Conservation (phyloP, 1,284 basidiomycete genomes). For the Pyrrhoderma lamaoense region DNA sequence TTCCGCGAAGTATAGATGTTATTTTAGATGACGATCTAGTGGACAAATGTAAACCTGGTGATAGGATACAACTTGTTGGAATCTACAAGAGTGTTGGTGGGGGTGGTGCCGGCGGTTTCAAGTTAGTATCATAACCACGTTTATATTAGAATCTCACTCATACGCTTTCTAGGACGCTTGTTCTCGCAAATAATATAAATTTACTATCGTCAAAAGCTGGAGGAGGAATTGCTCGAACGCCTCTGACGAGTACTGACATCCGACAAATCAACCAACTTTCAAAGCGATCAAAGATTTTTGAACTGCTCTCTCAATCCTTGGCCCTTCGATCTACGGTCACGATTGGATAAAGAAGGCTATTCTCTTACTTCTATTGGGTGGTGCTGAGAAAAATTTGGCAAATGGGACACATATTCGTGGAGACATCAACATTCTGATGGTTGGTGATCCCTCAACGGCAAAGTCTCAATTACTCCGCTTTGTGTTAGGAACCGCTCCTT, state of each 20-base stretch:
- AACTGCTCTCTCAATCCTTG: constrained; percentile 87
- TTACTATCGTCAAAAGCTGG: constrained; percentile 95
- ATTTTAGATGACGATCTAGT: constrained; percentile 97
- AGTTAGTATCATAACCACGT: constrained; percentile 49
- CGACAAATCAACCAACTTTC: constrained; percentile 94
- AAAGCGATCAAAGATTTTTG: constrained; percentile 82
- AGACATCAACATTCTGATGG: constrained; percentile 99
- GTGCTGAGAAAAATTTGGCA: constrained; percentile 94
- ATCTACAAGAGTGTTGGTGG: constrained; percentile 93
- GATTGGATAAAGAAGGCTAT: constrained; percentile 96
- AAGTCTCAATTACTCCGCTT: constrained; percentile 97
- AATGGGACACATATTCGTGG: constrained; percentile 99
- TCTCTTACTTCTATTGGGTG: constrained; percentile 87
- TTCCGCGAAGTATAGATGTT: constrained; percentile 93
- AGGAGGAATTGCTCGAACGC: constrained; percentile 91
- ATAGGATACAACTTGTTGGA: constrained; percentile 95
- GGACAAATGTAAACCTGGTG: constrained; percentile 96
- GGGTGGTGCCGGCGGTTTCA: constrained; percentile 83
- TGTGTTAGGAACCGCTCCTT: constrained; percentile 91
- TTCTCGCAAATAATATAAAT: constrained; percentile 94
- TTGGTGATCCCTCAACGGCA: constrained; percentile 96
- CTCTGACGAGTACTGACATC: constrained; percentile 91
- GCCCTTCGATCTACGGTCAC: constrained; percentile 96
- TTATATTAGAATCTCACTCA: constrained; percentile 9
- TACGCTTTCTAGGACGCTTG: constrained; percentile 61